phyloP scores from a whole-genome alignment of 257 asterid genomes.

The Nicotiana benthamiana region DNA sequence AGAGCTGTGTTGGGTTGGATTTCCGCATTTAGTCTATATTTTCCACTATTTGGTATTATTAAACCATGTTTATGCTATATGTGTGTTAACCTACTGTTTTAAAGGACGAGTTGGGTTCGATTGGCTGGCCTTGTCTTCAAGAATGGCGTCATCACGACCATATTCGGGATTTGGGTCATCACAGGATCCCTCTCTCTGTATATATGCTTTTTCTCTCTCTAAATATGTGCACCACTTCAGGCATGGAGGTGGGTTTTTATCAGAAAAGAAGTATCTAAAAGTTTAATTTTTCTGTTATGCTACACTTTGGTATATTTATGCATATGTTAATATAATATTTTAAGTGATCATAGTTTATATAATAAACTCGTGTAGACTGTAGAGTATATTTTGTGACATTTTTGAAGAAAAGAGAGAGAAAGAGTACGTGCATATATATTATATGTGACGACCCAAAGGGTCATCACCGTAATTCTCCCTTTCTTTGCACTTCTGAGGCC shows the following conservation, averaged over 20 bases:
- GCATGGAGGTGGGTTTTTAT: neutral
- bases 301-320: neutral
- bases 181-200: neutral
- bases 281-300: neutral
- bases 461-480: too few relatives aligned
- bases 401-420: neutral
- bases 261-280: neutral
- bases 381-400: neutral
- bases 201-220: constrained; percentile 9
- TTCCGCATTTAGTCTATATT: too few relatives aligned
- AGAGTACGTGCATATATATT: neutral
- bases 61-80: too few relatives aligned
- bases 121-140: too few relatives aligned
- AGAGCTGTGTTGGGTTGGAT: too few relatives aligned
- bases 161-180: too few relatives aligned
- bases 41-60: too few relatives aligned
- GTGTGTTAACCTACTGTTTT: too few relatives aligned
- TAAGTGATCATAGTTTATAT: neutral
- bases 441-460: too few relatives aligned
- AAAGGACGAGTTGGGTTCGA: too few relatives aligned
- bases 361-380: neutral
- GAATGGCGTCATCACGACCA: too few relatives aligned
- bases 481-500: too few relatives aligned
- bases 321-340: neutral
- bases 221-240: neutral